phyloP scores from a whole-genome alignment of 495 filamentous ascomycete species.

The Astrothelium subdiscretum region DNA sequence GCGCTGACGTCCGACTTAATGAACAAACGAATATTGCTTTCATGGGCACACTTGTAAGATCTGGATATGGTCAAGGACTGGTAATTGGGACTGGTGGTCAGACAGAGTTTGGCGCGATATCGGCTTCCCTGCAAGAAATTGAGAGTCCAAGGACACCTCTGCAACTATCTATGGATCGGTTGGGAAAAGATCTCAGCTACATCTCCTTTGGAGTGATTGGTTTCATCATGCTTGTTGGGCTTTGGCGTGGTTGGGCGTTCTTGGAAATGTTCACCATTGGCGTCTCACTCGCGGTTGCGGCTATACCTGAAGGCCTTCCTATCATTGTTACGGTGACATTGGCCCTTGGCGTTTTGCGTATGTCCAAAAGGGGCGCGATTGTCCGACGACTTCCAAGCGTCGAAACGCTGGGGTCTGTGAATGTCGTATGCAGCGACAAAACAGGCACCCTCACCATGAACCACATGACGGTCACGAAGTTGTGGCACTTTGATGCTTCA shows the following conservation, averaged over 20 bases:
- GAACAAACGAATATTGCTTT: slow-evolving; percentile 81
- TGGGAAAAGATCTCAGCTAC: slow-evolving; percentile 89
- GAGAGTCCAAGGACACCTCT: slow-evolving; percentile 89
- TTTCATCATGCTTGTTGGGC: slow-evolving; percentile 78
- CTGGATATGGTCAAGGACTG: slow-evolving; percentile 89
- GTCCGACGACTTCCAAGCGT: slow-evolving; percentile 92
- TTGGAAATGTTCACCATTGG: slow-evolving; percentile 97
- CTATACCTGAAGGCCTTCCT: slow-evolving; percentile 91
- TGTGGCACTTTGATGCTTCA: slow-evolving; percentile 71
- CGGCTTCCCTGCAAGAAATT: slow-evolving; percentile 80
- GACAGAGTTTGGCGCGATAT: slow-evolving; percentile 96
- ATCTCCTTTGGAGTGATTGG: slow-evolving; percentile 92
- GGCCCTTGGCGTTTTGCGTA: slow-evolving; percentile 84
- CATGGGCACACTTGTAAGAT: slow-evolving; percentile 95
- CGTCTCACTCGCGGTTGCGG: slow-evolving; percentile 90
- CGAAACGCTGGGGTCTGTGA: slow-evolving; percentile 94
- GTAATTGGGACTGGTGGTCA: slow-evolving; percentile 87
- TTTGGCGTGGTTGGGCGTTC: slow-evolving; percentile 76
- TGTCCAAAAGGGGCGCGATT: slow-evolving; percentile 88
- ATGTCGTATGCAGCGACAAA: slow-evolving; percentile 98
- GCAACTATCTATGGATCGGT: slow-evolving; percentile 90
- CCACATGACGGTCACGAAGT: slow-evolving; percentile 94
- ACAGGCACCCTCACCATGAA: slow-evolving; percentile 93
- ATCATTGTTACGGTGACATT: slow-evolving; percentile 98
- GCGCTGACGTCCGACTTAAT: slow-evolving; percentile 52